phyloP scores from a whole-genome alignment of 2,329 filamentous ascomycete genomes.

The Phoma sp. region DNA sequence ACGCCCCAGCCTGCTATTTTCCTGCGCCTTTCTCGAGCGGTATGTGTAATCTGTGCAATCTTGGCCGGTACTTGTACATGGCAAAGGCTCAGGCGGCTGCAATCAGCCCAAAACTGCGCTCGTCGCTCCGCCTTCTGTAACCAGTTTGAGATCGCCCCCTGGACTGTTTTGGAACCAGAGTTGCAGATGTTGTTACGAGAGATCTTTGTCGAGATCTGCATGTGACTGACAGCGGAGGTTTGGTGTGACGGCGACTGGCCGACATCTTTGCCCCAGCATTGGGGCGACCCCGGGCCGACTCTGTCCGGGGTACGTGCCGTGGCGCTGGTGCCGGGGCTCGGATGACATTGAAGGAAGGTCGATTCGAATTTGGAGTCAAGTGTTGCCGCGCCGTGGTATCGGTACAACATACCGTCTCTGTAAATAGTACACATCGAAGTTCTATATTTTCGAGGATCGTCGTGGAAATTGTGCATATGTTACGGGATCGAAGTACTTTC shows the following conservation, averaged over 20 bases:
- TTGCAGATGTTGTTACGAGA: conserved; percentile 34
- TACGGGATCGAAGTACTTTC: not conserved
- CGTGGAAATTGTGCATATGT: not conserved
- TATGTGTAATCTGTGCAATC: conserved; percentile 5
- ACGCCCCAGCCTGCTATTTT: not conserved
- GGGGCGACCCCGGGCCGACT: conserved; percentile 23
- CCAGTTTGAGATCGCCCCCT: conserved; percentile 3
- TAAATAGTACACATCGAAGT: not conserved
- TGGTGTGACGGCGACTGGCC: conserved; percentile 6
- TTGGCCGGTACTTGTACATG: conserved; percentile 2
- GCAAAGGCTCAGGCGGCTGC: not conserved
- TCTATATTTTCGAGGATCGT: not conserved
- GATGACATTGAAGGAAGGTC: not conserved
- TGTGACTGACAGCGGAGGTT: conserved; percentile 27
- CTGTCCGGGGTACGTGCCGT: conserved; percentile 20
- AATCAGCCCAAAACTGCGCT: conserved; percentile 4
- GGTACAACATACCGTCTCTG: not conserved
- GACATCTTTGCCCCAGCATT: conserved; percentile 13
- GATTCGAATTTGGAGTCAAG: not conserved
- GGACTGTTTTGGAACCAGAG: conserved; percentile 4
- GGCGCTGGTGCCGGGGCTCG: not conserved
- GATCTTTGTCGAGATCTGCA: conserved; percentile 26
- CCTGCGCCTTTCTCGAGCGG: not conserved
- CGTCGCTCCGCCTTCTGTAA: conserved; percentile 15
- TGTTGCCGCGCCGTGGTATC: not conserved